Conservation (phyloP, 371 early-diverging fungal genomes). For the Mortierella sp. region DNA sequence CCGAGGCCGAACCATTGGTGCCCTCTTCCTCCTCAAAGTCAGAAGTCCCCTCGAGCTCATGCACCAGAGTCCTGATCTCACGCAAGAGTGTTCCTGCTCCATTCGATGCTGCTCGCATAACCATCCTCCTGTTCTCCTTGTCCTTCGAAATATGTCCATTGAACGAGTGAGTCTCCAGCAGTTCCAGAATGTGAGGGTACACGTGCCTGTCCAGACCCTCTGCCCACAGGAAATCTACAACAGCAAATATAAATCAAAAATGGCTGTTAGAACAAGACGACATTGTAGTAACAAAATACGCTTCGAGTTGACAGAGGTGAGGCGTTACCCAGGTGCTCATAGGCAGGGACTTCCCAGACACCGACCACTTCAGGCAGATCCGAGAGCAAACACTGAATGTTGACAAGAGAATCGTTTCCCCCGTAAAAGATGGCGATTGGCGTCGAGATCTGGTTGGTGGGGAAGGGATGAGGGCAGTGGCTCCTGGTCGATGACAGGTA, state of each 20-base stretch:
- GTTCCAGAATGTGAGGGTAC: conserved; percentile 39
- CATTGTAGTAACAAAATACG: too few species aligned
- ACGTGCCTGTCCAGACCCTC: conserved; percentile 58
- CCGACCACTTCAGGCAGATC: conserved; percentile 73
- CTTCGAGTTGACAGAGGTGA: background rate
- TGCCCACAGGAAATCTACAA: conserved; percentile 83
- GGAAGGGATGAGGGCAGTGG: conserved; percentile 75
- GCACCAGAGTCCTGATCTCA: conserved; percentile 13
- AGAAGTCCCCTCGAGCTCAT: conserved; percentile 27
- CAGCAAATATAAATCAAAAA: background rate
- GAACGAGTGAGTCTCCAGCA: conserved; percentile 43
- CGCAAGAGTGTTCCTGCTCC: background rate
- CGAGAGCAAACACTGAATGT: conserved; percentile 73
- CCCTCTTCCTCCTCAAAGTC: background rate
- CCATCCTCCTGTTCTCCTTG: background rate
- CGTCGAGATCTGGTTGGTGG: conserved; percentile 87
- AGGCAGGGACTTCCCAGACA: conserved; percentile 73
- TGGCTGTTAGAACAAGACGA: too few species aligned
- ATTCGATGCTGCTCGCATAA: conserved; percentile 15
- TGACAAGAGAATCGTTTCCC: conserved; percentile 86
- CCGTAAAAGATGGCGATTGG: conserved; percentile 94
- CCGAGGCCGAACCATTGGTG: background rate
- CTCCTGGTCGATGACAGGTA: conserved; percentile 62
- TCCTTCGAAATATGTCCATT: conserved; percentile 44
- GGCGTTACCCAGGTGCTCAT: conserved; percentile 77